These are phyloP conservation scores for Fusarium dimerum DNA, from an alignment of 2,329 filamentous ascomycete species.

Conservation along the genomic window DNA sequence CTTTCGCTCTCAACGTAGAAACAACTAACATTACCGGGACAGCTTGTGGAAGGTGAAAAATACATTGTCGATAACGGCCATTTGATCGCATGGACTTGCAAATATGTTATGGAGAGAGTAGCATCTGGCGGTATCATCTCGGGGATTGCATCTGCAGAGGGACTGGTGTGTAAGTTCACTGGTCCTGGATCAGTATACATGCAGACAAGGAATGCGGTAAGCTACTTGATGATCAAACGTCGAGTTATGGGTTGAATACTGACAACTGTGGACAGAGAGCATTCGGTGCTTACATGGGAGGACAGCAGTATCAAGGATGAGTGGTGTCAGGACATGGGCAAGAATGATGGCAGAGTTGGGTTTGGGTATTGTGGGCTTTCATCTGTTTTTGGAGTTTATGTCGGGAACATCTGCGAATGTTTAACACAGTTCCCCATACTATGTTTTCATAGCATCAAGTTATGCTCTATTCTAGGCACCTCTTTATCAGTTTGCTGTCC, in stretches of 20 bases:
- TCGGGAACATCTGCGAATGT: too few species aligned
- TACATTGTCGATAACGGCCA: constrained; percentile 95
- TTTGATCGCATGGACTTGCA: constrained; percentile 94
- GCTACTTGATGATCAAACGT: constrained; percentile 23
- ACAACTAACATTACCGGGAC: constrained; percentile 8
- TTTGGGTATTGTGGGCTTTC: background rate
- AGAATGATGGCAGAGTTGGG: background rate
- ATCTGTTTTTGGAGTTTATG: too few species aligned
- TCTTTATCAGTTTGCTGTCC: too few species aligned
- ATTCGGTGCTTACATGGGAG: constrained; percentile 54
- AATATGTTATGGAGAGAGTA: constrained; percentile 87
- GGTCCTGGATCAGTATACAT: constrained; percentile 90
- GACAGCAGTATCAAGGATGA: constrained; percentile 41
- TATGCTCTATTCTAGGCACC: too few species aligned
- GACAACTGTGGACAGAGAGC: constrained; percentile 42
- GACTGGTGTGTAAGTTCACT: constrained; percentile 90
- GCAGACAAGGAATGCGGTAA: constrained; percentile 83
- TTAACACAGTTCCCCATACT: too few species aligned
- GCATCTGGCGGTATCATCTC: constrained; percentile 92
- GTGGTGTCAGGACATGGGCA: background rate
- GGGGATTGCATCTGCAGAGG: constrained; percentile 78
- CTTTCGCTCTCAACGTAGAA: fast-evolving
- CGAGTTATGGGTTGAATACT: background rate
- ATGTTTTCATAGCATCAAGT: too few species aligned
- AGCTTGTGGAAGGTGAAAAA: constrained; percentile 70